These are phyloP conservation scores for Diaporthe humulicola DNA, from an alignment of 2,329 filamentous ascomycete genomes.

Conservation along the genomic window DNA sequence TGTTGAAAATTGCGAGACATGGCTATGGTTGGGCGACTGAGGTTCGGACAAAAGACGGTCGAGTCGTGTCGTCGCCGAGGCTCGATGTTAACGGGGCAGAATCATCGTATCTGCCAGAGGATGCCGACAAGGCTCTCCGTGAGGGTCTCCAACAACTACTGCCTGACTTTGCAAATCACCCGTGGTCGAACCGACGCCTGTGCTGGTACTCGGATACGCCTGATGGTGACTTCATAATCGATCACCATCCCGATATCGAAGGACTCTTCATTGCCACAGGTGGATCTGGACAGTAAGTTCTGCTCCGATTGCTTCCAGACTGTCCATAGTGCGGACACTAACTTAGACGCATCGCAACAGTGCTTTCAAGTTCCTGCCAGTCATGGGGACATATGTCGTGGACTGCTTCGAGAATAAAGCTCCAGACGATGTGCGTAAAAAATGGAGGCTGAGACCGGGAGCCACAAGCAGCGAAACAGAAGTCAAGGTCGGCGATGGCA, in stretches of 20 bases:
- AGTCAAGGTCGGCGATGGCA: neutral
- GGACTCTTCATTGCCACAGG: neutral
- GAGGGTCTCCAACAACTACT: conserved; percentile 5
- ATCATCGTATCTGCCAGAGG: conserved; percentile 4
- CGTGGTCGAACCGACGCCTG: neutral
- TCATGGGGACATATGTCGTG: neutral
- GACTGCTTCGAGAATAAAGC: conserved; percentile 22
- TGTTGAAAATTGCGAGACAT: neutral
- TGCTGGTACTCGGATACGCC: conserved; percentile 15
- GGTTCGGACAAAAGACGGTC: conserved; percentile 57
- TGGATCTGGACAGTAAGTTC: conserved; percentile 10
- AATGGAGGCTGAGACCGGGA: neutral
- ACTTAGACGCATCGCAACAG: neutral
- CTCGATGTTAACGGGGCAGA: neutral
- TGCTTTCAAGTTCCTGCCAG: conserved; percentile 15
- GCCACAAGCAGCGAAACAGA: too few relatives aligned
- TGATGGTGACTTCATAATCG: conserved; percentile 9
- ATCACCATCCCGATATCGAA: neutral
- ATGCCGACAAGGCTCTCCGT: neutral
- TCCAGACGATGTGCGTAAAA: neutral
- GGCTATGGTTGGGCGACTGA: neutral
- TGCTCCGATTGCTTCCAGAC: neutral
- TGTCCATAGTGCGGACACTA: neutral
- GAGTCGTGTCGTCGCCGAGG: neutral
- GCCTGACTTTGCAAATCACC: neutral